phyloP scores from a whole-genome alignment of 768 basidiomycete species.

The Bullera alba region DNA sequence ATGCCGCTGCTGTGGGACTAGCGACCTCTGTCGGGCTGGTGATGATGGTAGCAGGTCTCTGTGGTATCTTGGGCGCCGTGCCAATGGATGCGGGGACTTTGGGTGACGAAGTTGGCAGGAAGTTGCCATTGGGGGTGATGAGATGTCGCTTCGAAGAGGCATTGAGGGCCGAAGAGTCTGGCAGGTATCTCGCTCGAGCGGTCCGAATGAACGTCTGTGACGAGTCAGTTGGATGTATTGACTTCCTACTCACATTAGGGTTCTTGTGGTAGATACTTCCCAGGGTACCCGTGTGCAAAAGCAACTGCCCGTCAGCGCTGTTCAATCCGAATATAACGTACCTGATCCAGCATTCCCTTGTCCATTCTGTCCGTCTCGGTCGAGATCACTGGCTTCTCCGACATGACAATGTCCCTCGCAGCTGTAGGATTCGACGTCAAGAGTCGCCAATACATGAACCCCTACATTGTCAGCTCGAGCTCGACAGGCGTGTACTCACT shows the following conservation, averaged over 20 bases:
- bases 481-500: conserved; percentile 23
- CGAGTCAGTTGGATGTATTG: too few relatives aligned
- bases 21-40: neutral
- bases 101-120: neutral
- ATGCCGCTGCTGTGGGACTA: neutral
- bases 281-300: conserved; percentile 86
- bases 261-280: conserved; percentile 98
- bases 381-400: conserved; percentile 93
- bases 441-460: conserved; percentile 99
- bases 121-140: conserved; percentile 24
- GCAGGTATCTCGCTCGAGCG: conserved; percentile 70
- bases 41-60: neutral
- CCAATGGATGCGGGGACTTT: neutral
- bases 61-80: conserved; percentile 9
- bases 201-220: conserved; percentile 90
- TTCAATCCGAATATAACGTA: conserved; percentile 9
- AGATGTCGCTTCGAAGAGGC: conserved; percentile 57
- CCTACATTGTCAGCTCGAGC: conserved; percentile 43
- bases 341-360: conserved; percentile 85
- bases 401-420: conserved; percentile 80
- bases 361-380: conserved; percentile 98
- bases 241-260: conserved; percentile 55
- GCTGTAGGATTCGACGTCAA: conserved; percentile 84
- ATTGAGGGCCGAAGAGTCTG: conserved; percentile 85
- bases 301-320: conserved; percentile 48